Evolutionary conservation across 164 flowering plant species (phyloP), one percentile per base, ranked within the genome.

Genomic region (Macadamia integrifolia): DNA sequence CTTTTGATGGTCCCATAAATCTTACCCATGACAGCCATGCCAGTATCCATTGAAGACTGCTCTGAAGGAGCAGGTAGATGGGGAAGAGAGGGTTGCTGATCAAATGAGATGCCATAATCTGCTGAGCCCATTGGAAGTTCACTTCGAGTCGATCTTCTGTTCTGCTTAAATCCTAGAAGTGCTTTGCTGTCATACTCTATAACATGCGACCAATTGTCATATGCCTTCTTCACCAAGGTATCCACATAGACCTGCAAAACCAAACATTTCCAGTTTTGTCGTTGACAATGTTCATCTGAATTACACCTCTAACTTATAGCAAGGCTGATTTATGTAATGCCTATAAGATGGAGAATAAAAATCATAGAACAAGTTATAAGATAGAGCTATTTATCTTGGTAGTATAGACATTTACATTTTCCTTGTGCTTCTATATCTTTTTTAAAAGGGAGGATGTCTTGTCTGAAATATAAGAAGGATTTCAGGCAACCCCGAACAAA

Each of bases 121-220:
- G 76, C 79, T n/a, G 76, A 61, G 31, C 43, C 74, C 29, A 70
- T 53, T 58, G 80, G 73, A 69, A 69, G 63, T 71, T 85, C 83
- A 66, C 56, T 62, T 58, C 75, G 75, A 13, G 84, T 72, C 1
- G 72, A 66, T 43, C 70, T 75, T 74, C 76, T 82, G 63, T 49
- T 76, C 66, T 84, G 83, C 67, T 79, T 83, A 42, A 73, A 79
- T 74, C 80, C 78, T 64, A 87, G 31, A 17, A 94, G 86, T 66
- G 92, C 84, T 69, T 88, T 84, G 59, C 91, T 86, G 75, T 94
- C 99, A 79, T 92, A 94, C 79, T 94, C 99, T 74, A 92, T 70
- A 18, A 92, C 99, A 78, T 84, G 84, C 81, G 80, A 82, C 99
- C 99, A 94, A 66, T 94, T 90, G 14, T 94, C 97, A 81, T 94